A percentile compares a stretch with the other conserved stretches of the same genome.
Conservation (phyloP, 1,284 basidiomycete genomes). For the Pulveroboletus sp. region DNA sequence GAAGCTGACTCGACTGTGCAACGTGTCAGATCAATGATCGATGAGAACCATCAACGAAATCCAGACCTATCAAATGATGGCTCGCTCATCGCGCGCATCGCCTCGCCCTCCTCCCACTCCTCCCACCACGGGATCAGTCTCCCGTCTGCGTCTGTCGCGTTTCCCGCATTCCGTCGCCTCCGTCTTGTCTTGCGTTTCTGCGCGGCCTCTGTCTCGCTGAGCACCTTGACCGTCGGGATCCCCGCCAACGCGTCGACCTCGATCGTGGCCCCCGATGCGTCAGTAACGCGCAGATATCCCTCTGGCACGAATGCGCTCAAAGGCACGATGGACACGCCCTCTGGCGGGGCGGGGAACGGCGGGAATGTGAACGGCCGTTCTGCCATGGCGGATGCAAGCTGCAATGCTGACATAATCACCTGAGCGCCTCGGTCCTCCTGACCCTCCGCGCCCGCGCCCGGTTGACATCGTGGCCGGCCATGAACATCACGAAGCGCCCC, state of each 20-base stretch:
- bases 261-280: slow-evolving; percentile 24
- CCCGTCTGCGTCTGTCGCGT: slow-evolving; percentile 30
- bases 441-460: not conserved
- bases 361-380: slow-evolving; percentile 37
- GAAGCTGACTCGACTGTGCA: slow-evolving; percentile 32
- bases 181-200: slow-evolving; percentile 36
- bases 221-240: slow-evolving; percentile 46
- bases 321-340: slow-evolving; percentile 42
- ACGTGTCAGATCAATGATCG: not conserved
- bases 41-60: too few relatives aligned
- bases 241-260: slow-evolving; percentile 46
- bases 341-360: slow-evolving; percentile 47
- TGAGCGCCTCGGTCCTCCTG: not conserved
- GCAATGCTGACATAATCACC: slow-evolving; percentile 12
- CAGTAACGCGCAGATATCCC: slow-evolving; percentile 34
- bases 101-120: slow-evolving; percentile 50
- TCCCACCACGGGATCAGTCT: slow-evolving; percentile 47
- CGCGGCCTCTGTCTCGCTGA: slow-evolving; percentile 39
- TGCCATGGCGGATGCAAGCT: not conserved
- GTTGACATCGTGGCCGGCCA: not conserved
- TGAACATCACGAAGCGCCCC: not conserved
- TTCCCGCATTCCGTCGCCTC: slow-evolving; percentile 27
- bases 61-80: slow-evolving; percentile 40
- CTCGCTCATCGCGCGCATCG: slow-evolving; percentile 26
- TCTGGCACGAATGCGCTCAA: slow-evolving; percentile 44